phyloP scores from a whole-genome alignment of 176 grass and related monocot species.

The Lolium rigidum region DNA sequence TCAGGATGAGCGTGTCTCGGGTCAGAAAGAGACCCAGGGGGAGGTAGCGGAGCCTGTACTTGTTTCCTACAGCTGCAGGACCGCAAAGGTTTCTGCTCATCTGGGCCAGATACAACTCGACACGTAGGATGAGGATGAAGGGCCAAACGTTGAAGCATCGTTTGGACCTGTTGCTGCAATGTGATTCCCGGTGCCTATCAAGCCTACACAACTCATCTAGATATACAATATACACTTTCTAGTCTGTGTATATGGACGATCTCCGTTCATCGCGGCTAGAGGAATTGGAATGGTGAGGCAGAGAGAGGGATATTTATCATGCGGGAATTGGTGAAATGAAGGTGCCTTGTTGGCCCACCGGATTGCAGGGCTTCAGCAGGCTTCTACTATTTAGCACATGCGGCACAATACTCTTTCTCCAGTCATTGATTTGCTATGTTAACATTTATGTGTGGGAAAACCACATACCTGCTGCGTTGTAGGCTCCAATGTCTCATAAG shows the following conservation, averaged over 20 bases:
- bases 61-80: neutral
- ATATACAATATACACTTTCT: neutral
- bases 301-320: neutral
- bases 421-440: no score
- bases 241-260: neutral
- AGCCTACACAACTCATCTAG: neutral
- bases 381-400: neutral
- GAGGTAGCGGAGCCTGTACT: neutral
- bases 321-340: neutral
- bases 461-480: no score
- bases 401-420: no score
- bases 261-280: neutral
- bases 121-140: neutral
- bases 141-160: neutral
- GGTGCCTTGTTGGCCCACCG: neutral
- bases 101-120: neutral
- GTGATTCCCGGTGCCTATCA: neutral
- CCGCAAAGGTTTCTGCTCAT: neutral
- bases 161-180: accelerated
- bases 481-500: no score
- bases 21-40: neutral
- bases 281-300: neutral
- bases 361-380: neutral
- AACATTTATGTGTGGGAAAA: no score
- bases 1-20: neutral